A percentile compares a stretch with the other conserved stretches of the same genome.
Conservation (phyloP, 164 flowering plant genomes). For the Kalanchoe fedtschenkoi region DNA sequence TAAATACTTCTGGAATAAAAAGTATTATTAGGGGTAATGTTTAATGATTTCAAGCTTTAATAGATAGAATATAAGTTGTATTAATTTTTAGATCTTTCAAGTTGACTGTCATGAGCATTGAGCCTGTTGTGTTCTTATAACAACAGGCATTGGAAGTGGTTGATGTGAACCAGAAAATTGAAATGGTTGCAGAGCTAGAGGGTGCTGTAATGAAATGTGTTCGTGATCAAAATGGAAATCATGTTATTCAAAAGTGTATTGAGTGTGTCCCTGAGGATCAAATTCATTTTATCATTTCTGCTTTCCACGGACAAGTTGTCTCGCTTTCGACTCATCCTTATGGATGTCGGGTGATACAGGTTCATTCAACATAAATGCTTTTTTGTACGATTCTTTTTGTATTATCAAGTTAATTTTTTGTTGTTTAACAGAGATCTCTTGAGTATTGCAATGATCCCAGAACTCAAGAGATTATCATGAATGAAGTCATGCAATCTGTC, state of each 20-base stretch:
- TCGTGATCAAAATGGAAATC: slow-evolving; percentile 96
- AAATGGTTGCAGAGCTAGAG: slow-evolving; percentile 75
- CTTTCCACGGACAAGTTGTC: slow-evolving; percentile 81
- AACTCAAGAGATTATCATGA: slow-evolving; percentile 65
- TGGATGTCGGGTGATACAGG: slow-evolving; percentile 98
- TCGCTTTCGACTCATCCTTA: slow-evolving; percentile 81
- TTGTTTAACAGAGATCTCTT: slow-evolving; percentile 63
- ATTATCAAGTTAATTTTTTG: not conserved
- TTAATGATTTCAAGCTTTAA: not conserved
- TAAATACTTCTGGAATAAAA: too few species aligned
- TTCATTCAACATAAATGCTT: slow-evolving; percentile 10
- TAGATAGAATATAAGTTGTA: not conserved
- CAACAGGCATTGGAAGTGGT: slow-evolving; percentile 86
- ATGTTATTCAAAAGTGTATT: slow-evolving; percentile 90
- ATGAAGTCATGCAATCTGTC: slow-evolving; percentile 75
- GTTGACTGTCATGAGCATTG: not conserved
- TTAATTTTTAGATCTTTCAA: too few species aligned
- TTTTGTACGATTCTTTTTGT: slow-evolving; percentile 2
- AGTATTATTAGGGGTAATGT: too few species aligned
- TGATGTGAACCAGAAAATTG: slow-evolving; percentile 60
- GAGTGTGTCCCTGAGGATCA: slow-evolving; percentile 82
- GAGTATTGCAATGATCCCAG: slow-evolving; percentile 67
- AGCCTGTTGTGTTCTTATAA: slow-evolving; percentile 3
- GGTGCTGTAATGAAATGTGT: slow-evolving; percentile 88
- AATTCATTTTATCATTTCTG: slow-evolving; percentile 64